Evolutionary conservation across 2,329 filamentous ascomycete species (phyloP).

Genomic region (Cladorrhinum sp.): DNA sequence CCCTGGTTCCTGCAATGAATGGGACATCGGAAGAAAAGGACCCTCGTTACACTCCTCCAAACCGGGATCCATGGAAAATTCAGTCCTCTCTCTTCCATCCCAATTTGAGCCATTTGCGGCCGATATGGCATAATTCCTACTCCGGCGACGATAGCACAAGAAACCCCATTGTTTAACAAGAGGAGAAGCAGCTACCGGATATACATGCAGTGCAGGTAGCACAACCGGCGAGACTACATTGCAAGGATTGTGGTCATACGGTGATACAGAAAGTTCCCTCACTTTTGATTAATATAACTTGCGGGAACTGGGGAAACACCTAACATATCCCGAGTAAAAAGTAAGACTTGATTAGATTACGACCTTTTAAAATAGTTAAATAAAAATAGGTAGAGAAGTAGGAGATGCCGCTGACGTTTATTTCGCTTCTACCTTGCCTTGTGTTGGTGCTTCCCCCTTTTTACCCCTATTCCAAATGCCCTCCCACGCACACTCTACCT

Average conservation of each 20-base stretch:
- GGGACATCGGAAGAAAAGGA: background rate
- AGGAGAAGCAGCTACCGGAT: background rate
- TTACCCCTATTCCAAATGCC: no score
- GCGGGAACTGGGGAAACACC: no score
- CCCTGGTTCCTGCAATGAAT: background rate
- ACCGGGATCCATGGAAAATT: no score
- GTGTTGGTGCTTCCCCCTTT: no score
- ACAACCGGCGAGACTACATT: background rate
- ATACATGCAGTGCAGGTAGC: background rate
- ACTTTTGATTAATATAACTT: background rate
- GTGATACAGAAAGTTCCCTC: background rate
- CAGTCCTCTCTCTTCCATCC: no score
- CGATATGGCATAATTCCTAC: background rate
- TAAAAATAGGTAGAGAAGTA: no score
- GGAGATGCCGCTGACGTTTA: no score
- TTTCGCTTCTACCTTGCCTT: no score
- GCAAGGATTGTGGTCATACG: background rate
- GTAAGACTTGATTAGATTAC: no score
- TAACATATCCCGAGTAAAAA: no score
- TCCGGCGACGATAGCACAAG: background rate
- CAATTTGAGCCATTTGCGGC: background rate
- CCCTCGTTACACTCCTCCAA: background rate
- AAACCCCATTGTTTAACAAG: background rate
- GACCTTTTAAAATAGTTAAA: no score
- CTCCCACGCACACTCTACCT: no score